These are phyloP conservation scores for Hypericum perforatum DNA, from an alignment of 345 rosid genomes.

Conservation along the genomic window DNA sequence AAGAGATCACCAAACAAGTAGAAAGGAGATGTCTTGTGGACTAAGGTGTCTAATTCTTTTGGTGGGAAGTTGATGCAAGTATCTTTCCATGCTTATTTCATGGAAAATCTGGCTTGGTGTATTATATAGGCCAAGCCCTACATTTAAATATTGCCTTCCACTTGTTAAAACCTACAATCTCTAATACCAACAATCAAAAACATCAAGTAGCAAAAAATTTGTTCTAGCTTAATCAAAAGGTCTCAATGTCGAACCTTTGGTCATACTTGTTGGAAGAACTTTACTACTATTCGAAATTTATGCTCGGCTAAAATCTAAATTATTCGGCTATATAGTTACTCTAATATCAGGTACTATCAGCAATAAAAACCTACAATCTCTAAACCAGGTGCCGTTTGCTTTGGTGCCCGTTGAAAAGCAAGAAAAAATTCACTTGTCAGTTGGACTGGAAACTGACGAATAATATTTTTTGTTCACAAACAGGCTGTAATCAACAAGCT, in stretches of 20 bases:
- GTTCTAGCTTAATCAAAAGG: too few species aligned
- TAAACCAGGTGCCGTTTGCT: slow-evolving; percentile 4
- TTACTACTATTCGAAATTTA: background rate
- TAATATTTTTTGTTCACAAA: slow-evolving; percentile 14
- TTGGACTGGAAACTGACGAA: slow-evolving; percentile 5
- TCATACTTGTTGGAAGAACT: too few species aligned
- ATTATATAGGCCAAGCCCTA: too few species aligned
- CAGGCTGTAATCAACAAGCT: slow-evolving; percentile 26
- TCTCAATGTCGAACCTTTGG: too few species aligned
- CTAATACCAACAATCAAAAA: too few species aligned
- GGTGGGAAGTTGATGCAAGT: too few species aligned
- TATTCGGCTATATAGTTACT: background rate
- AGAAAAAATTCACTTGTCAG: slow-evolving; percentile 12
- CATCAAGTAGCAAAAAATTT: too few species aligned
- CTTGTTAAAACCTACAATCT: too few species aligned
- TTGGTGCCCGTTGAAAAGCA: background rate
- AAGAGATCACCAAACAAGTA: background rate
- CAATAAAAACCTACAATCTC: slow-evolving; percentile 1
- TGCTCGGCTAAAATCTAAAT: slow-evolving; percentile 11
- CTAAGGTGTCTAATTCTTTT: too few species aligned
- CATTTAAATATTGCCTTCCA: too few species aligned
- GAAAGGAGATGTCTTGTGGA: background rate
- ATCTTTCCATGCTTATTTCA: too few species aligned
- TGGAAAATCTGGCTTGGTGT: too few species aligned
- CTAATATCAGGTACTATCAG: background rate